Conservation (phyloP, 2,329 filamentous ascomycete genomes). For the Colletotrichum tofieldiae region DNA sequence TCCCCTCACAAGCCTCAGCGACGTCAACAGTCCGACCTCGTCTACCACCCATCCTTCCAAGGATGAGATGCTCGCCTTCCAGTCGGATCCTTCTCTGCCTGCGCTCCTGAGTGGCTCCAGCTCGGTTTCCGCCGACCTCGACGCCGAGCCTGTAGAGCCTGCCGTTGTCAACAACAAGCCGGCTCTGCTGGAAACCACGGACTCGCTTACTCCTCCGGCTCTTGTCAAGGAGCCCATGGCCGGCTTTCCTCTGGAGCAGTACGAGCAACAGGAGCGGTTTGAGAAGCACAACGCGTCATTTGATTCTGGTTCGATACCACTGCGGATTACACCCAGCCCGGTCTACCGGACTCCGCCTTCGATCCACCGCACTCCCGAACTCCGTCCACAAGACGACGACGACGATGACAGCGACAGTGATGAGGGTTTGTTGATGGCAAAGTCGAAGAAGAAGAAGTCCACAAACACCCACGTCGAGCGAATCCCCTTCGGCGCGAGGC, state of each 20-base stretch:
- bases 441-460: conserved; percentile 61
- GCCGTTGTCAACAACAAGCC: conserved; percentile 60
- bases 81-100: conserved; percentile 76
- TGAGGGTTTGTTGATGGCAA: conserved; percentile 69
- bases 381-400: conserved; percentile 52
- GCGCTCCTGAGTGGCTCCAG: conserved; percentile 75
- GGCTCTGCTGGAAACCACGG: conserved; percentile 66
- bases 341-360: conserved; percentile 15
- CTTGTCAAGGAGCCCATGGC: conserved; percentile 62
- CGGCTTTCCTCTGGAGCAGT: conserved; percentile 64
- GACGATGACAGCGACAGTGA: conserved; percentile 69
- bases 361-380: conserved; percentile 37
- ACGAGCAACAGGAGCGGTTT: conserved; percentile 54
- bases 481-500: conserved; percentile 57
- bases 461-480: conserved; percentile 44
- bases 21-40: conserved; percentile 65
- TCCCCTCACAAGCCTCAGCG: conserved; percentile 70
- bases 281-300: conserved; percentile 40
- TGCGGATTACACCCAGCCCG: conserved; percentile 42
- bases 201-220: conserved; percentile 70
- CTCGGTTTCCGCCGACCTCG: conserved; percentile 75
- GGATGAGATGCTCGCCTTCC: conserved; percentile 68
- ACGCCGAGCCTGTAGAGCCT: conserved; percentile 72
- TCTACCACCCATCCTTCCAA: conserved; percentile 56
- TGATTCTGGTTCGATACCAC: conserved; percentile 50